Evolutionary conservation across 148 eudicot genomes (phyloP).

Genomic region (Camellia sinensis): DNA sequence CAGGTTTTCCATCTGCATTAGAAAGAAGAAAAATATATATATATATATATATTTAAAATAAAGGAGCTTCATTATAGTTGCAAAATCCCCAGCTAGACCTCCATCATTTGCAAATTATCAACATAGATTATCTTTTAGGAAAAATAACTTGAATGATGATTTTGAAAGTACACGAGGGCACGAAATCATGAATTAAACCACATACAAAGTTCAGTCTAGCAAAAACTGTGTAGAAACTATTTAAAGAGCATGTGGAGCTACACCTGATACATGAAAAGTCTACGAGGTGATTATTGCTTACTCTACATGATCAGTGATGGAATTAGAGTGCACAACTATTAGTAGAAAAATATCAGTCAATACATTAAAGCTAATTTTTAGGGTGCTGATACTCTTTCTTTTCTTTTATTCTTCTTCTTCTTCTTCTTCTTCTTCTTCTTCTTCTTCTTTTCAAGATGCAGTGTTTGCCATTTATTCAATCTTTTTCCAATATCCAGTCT

Average conservation of each 20-base stretch:
- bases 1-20: conserved; percentile 64
- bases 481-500: background rate
- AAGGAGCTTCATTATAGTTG: background rate
- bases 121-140: background rate
- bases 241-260: background rate
- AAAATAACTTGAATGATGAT: background rate
- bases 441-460: background rate
- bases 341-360: background rate
- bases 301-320: background rate
- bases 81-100: background rate
- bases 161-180: background rate
- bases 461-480: background rate
- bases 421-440: background rate
- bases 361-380: background rate
- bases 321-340: too few species aligned
- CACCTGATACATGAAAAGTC: background rate
- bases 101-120: background rate
- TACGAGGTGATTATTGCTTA: background rate
- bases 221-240: background rate
- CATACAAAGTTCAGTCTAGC: background rate
- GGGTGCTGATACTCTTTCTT: background rate
- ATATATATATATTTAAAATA: too few species aligned
- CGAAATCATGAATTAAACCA: background rate
- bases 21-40: background rate
- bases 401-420: background rate